Conservation (phyloP, 306 rosid genomes). For the Hylodesmum podocarpum region DNA sequence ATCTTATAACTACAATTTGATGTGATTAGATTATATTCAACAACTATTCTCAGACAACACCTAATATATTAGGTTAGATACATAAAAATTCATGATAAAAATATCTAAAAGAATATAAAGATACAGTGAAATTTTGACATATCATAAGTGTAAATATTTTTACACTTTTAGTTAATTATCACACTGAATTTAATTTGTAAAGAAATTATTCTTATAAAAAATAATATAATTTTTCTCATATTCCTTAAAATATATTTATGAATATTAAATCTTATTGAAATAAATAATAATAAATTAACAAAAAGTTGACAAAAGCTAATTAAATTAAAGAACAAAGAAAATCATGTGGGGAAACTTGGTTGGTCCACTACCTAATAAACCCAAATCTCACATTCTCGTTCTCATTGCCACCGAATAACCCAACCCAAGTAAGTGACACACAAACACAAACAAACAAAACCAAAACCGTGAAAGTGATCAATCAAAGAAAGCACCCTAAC, state of each 20-base stretch:
- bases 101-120: too few species aligned
- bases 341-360: background rate
- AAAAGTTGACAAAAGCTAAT: background rate
- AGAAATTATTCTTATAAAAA: too few species aligned
- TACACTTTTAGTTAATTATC: too few species aligned
- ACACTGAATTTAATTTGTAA: too few species aligned
- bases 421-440: background rate
- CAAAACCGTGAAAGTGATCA: background rate
- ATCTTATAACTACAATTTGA: too few species aligned
- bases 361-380: slow-evolving; percentile 13
- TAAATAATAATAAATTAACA: background rate
- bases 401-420: background rate
- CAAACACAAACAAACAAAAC: background rate
- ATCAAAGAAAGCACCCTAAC: background rate
- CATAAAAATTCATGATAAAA: too few species aligned
- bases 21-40: too few species aligned
- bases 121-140: too few species aligned
- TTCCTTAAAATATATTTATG: background rate
- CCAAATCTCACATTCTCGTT: background rate
- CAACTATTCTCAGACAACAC: too few species aligned
- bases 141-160: too few species aligned
- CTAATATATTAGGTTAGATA: too few species aligned
- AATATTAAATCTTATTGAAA: background rate
- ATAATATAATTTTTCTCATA: too few species aligned
- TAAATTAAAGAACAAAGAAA: background rate